Conservation (phyloP, 1,284 basidiomycete species). For the Cystobasidiaceae sp. region DNA sequence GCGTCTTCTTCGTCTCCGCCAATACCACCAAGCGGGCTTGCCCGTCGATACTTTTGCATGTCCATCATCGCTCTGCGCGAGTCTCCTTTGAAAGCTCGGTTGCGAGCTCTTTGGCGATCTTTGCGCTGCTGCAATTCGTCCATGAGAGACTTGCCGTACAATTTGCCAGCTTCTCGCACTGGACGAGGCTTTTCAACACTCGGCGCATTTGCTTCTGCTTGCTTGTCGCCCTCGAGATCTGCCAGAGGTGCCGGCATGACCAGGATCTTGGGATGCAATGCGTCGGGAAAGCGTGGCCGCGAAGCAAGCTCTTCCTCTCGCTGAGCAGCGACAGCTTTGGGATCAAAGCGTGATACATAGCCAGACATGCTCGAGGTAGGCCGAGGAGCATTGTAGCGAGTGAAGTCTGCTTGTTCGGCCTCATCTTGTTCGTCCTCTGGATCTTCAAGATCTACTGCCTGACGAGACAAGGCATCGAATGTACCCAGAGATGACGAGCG, state of each 20-base stretch:
- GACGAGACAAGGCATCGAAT: background rate
- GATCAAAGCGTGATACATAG: constrained; percentile 27
- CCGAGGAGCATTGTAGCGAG: constrained; percentile 5
- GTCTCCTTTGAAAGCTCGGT: constrained; percentile 23
- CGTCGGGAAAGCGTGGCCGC: constrained; percentile 10
- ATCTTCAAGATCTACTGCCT: background rate
- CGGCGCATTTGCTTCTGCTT: background rate
- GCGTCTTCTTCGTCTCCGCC: background rate
- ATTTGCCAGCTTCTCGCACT: constrained; percentile 24
- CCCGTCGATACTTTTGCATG: background rate
- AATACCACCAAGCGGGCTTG: constrained; percentile 3
- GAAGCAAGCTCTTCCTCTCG: constrained; percentile 12
- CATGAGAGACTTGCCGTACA: constrained; percentile 25
- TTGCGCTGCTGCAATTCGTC: constrained; percentile 19
- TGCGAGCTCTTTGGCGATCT: constrained; percentile 10
- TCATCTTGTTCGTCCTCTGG: background rate
- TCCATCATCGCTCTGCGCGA: constrained; percentile 27
- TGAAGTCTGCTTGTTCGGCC: constrained; percentile 14
- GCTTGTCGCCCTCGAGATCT: constrained; percentile 1
- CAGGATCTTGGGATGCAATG: constrained; percentile 13
- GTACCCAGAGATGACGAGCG: constrained; percentile 18
- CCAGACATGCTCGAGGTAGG: constrained; percentile 5
- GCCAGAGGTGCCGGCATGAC: constrained; percentile 28
- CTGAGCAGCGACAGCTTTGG: constrained; percentile 23
- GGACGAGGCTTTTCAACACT: background rate